These are phyloP conservation scores for Lachancea sp. DNA, from an alignment of 805 yeast genomes.

Conservation along the genomic window DNA sequence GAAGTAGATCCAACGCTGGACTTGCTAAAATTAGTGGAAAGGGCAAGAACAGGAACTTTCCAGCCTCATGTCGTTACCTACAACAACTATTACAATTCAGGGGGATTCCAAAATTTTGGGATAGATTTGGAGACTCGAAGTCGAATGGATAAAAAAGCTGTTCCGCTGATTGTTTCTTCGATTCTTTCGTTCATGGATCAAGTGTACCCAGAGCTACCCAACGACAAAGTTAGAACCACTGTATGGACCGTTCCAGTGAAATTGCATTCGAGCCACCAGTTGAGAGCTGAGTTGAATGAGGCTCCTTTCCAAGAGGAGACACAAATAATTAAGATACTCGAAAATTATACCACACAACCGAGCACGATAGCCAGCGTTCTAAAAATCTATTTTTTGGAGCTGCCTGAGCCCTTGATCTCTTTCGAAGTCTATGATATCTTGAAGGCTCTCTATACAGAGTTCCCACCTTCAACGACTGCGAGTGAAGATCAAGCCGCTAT, in stretches of 20 bases:
- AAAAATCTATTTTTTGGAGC: constrained; percentile 67
- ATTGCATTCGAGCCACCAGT: constrained; percentile 50
- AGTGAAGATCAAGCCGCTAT: constrained; percentile 22
- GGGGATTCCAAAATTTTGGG: constrained; percentile 68
- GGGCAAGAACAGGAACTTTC: constrained; percentile 67
- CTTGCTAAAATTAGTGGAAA: constrained; percentile 56
- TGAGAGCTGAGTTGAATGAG: constrained; percentile 48
- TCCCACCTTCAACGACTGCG: constrained; percentile 29
- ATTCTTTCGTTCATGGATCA: constrained; percentile 62
- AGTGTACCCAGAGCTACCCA: constrained; percentile 59
- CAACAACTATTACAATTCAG: constrained; percentile 72
- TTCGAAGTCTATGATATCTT: constrained; percentile 58
- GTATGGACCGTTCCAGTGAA: constrained; percentile 67
- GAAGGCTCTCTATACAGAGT: constrained; percentile 56
- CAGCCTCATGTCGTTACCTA: constrained; percentile 66
- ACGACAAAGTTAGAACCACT: constrained; percentile 61
- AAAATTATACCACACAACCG: constrained; percentile 39
- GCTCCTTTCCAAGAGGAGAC: constrained; percentile 28
- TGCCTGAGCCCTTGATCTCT: constrained; percentile 72
- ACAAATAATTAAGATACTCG: constrained; percentile 29
- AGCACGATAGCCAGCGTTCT: constrained; percentile 60
- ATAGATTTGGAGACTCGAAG: constrained; percentile 67
- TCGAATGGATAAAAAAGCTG: constrained; percentile 63
- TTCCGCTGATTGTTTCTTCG: constrained; percentile 60
- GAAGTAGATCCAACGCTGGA: constrained; percentile 66